Evolutionary conservation across 441 rosid species (phyloP), one percentile per base, ranked within the genome.

Genomic region (Pelargonium cotyledonis): DNA sequence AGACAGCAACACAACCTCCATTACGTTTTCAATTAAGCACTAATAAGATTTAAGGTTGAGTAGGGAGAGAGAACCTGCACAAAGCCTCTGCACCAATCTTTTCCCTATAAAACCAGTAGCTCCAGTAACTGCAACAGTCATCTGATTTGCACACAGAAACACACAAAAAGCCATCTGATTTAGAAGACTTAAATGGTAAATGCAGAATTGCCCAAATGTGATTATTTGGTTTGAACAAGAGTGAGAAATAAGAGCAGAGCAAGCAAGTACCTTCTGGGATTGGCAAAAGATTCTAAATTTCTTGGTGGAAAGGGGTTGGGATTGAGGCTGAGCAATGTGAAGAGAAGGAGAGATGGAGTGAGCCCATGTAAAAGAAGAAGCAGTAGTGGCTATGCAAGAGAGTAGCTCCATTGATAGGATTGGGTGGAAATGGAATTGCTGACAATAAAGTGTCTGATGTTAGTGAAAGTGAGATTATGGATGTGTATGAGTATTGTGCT

Each of bases 71-170:
- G 76, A 65, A 89, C 99, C 97, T 86, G 85, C 82, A 65, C 77
- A 88, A 65, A 94, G 82, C 81, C 90, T 83, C 76, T 84, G 89
- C 72, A 94, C 96, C 85, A 91, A 81, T 83, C 89, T 80, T 83
- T 77, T 84, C 51, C 96, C 97, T n/a, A 91, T 80, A 78, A 94
- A 94, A 10, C 99, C 97, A 15, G 97, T 91, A 63, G 99, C 97
- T 80, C 97, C 95, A 4, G 97, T 94, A 69, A 91, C 75, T 46
- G 99, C 83, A 58, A 91, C 94, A 35, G 86, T 89, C 93, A 89
- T 86, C 80, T 78, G 81, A 77, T 80, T 85, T 55, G 64, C 95
- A 89, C 79, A 65, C 73, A 71, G 63, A 40, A 69, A 23, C 58
- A 18, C 4, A 2, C 65, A 62, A 72, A 35, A 2, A 69, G 7